Conservation (phyloP, 2,329 filamentous ascomycete genomes). For the Gaeumannomyces tritici region DNA sequence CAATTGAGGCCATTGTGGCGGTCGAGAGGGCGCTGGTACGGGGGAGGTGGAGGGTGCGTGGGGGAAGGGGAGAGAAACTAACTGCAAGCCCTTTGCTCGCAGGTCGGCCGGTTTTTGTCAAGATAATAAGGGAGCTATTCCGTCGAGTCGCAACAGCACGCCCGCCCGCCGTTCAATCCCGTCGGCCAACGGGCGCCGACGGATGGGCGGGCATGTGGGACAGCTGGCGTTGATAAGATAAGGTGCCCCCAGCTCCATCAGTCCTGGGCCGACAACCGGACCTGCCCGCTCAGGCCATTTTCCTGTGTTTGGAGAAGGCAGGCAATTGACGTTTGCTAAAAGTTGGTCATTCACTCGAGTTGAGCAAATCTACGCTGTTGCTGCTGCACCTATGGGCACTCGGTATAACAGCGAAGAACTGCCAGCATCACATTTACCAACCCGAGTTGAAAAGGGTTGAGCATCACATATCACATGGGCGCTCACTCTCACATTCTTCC, state of each 20-base stretch:
- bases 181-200: background rate
- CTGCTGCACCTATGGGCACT: no score
- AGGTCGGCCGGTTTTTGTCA: background rate
- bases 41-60: background rate
- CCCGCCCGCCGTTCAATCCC: background rate
- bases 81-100: background rate
- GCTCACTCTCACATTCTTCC: background rate
- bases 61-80: background rate
- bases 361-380: no score
- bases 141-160: no score
- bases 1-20: slow-evolving; percentile 50
- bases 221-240: background rate
- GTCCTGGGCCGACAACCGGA: background rate
- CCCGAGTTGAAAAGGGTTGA: no score
- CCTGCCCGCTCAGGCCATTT: background rate
- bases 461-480: no score
- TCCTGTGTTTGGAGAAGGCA: background rate
- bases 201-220: background rate
- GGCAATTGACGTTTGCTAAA: no score
- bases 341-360: no score
- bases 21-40: background rate
- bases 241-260: no score
- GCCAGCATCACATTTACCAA: no score
- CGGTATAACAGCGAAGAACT: no score
- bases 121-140: background rate